Conservation (phyloP, 495 filamentous ascomycete species). For the Trichoderma gamsii region DNA sequence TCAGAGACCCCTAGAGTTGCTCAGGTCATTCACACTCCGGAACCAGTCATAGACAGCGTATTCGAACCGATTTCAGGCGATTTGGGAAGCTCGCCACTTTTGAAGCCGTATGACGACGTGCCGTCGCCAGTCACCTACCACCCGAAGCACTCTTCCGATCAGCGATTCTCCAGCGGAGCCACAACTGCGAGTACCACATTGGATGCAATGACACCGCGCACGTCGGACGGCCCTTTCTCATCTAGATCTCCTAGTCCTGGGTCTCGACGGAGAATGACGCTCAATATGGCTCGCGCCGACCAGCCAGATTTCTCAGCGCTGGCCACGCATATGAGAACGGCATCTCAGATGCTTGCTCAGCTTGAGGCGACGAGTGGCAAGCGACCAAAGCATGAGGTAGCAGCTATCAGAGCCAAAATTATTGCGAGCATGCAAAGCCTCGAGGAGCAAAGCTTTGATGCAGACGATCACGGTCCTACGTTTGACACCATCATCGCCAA, state of each 20-base stretch:
- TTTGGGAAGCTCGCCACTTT: conserved; percentile 59
- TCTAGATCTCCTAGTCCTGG: conserved; percentile 57
- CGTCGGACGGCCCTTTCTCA: conserved; percentile 43
- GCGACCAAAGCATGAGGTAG: conserved; percentile 63
- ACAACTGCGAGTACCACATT: conserved; percentile 44
- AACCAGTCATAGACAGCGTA: conserved; percentile 59
- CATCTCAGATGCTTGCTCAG: conserved; percentile 72
- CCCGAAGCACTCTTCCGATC: conserved; percentile 23
- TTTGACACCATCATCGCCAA: conserved; percentile 69
- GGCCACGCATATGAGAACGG: conserved; percentile 73
- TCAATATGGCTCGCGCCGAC: conserved; percentile 43
- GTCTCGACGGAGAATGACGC: conserved; percentile 44
- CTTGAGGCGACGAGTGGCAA: conserved; percentile 67
- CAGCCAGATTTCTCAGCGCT: conserved; percentile 67
- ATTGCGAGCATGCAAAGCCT: conserved; percentile 78
- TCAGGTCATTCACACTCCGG: conserved; percentile 26
- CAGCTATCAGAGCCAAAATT: conserved; percentile 67
- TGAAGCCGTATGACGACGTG: conserved; percentile 47
- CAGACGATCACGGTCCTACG: conserved; percentile 56
- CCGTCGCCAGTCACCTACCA: conserved; percentile 20
- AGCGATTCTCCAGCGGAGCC: conserved; percentile 50
- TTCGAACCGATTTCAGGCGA: conserved; percentile 69
- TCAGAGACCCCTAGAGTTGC: conserved; percentile 35
- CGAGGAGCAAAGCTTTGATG: conserved; percentile 71
- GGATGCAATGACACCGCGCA: conserved; percentile 52